A percentile compares a stretch with the other conserved stretches of the same genome.
Evolutionary conservation across 257 asterid species (phyloP).

Genomic region (Misopates orontium): DNA sequence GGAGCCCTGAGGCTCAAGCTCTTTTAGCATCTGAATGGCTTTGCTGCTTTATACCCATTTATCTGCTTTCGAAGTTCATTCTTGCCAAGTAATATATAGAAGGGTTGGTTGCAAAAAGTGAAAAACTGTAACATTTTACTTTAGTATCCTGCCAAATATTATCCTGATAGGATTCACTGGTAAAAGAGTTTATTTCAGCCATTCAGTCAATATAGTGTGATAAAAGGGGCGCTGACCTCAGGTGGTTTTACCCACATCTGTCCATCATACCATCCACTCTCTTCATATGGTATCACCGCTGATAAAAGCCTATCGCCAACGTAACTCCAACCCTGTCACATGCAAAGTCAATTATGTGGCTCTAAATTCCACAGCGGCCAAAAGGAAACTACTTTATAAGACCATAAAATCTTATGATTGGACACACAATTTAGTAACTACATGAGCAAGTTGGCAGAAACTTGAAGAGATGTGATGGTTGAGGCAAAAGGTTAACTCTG

Average conservation of each 20-base stretch:
- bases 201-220: neutral
- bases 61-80: too few relatives aligned
- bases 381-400: too few relatives aligned
- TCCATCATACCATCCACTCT: slow-evolving; percentile 92
- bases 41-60: too few relatives aligned
- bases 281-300: slow-evolving; percentile 88
- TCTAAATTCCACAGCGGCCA: neutral
- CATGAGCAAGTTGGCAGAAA: too few relatives aligned
- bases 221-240: slow-evolving; percentile 51
- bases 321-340: slow-evolving; percentile 84
- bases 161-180: slow-evolving; percentile 3
- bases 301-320: slow-evolving; percentile 87
- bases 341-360: neutral
- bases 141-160: neutral
- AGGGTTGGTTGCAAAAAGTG: too few relatives aligned
- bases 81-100: too few relatives aligned
- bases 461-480: neutral
- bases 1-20: too few relatives aligned
- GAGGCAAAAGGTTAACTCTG: too few relatives aligned
- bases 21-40: too few relatives aligned
- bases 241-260: slow-evolving; percentile 99
- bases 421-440: too few relatives aligned
- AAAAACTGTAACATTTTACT: too few relatives aligned
- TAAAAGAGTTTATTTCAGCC: neutral
- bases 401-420: too few relatives aligned